Evolutionary conservation across 768 basidiomycete genomes (phyloP), one percentile per base, ranked within the genome.

Genomic region (Dictyophora rubrovolvata): DNA sequence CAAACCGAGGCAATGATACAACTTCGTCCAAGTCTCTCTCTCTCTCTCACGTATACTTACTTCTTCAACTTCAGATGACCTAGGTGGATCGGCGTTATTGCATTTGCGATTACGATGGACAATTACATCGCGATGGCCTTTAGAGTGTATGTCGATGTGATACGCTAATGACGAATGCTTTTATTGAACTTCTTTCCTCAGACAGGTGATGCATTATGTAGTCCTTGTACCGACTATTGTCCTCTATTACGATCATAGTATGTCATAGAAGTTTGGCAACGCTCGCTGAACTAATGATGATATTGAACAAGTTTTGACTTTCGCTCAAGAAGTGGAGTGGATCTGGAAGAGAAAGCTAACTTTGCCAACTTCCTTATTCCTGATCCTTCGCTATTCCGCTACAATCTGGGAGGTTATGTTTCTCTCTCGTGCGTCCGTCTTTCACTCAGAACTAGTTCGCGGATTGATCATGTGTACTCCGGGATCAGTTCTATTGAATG

Each of bases 311-410:
- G 54, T 21, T 22, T 14, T 55, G 23, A 55, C 54, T n/a, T 55
- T 55, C 42, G 23, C 35, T 6, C 33, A 6, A 46, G 54, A 55
- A 37, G 34, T 55, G 18, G 35, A 55, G 42, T 46, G 37, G 28
- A 46, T 55, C 36, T 55, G 54, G 54, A 37, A 55, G 17, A n/a
- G 36, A 55, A 55, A 37, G 17, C 17, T 55, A 14, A 55, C 54
- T 6, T 2, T 55, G 2, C 17, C 34, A 10, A 55, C 54, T 34
- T 16, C 18, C 12, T 46, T 55, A 14, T 55, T 55, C 22, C 18
- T 55, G 5, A 9, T 42, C 47, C 8, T 46, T 37, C 54, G 54
- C 5, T 55, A 55, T 55, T 42, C 42, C 11, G 17, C 22, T 42
- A 46, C 54, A n/a, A 20, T 37, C 12, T 33, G 36, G 42, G 11